A percentile compares a stretch with the other conserved stretches of the same genome.
These are phyloP conservation scores for Cladosporium sp. DNA, from an alignment of 2,329 filamentous ascomycete species.

Conservation along the genomic window DNA sequence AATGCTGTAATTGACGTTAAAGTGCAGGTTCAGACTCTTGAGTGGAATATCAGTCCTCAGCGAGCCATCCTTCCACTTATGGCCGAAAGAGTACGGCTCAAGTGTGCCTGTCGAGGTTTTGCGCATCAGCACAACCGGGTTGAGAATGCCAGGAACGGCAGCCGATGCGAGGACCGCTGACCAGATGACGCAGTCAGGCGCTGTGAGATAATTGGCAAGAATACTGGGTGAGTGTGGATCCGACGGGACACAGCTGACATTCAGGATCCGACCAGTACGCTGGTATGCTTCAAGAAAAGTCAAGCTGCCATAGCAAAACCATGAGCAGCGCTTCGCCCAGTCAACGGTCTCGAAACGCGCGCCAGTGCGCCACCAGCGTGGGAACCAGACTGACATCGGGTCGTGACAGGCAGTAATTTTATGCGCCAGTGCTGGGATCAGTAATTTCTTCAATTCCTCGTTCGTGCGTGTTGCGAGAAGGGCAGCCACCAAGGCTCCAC, in stretches of 20 bases:
- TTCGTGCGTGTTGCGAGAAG: slow-evolving; percentile 86
- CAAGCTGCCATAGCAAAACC: slow-evolving; percentile 87
- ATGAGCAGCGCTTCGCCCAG: slow-evolving; percentile 79
- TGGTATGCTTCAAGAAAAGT: slow-evolving; percentile 95
- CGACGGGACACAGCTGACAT: slow-evolving; percentile 91
- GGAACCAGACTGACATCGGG: slow-evolving; percentile 67
- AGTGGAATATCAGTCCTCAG: slow-evolving; percentile 92
- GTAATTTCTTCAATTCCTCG: slow-evolving; percentile 77
- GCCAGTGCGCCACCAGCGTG: slow-evolving; percentile 86
- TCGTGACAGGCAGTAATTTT: slow-evolving; percentile 85
- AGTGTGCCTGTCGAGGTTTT: slow-evolving; percentile 74
- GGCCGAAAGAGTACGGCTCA: slow-evolving; percentile 88
- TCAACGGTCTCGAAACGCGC: slow-evolving; percentile 91
- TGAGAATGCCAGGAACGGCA: slow-evolving; percentile 91
- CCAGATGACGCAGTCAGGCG: slow-evolving; percentile 97
- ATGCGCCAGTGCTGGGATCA: slow-evolving; percentile 81
- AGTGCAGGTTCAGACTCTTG: slow-evolving; percentile 89
- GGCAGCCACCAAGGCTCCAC: slow-evolving; percentile 83
- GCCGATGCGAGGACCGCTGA: slow-evolving; percentile 92
- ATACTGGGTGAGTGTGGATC: slow-evolving; percentile 92
- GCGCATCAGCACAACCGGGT: slow-evolving; percentile 88
- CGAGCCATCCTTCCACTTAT: slow-evolving; percentile 98
- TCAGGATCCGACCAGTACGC: slow-evolving; percentile 87
- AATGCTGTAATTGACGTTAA: slow-evolving; percentile 97
- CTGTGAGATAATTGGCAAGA: slow-evolving; percentile 90